Base-by-base conservation (phyloP, 2,329 filamentous ascomycete species). In the Thermoascus crustaceus region DNA sequence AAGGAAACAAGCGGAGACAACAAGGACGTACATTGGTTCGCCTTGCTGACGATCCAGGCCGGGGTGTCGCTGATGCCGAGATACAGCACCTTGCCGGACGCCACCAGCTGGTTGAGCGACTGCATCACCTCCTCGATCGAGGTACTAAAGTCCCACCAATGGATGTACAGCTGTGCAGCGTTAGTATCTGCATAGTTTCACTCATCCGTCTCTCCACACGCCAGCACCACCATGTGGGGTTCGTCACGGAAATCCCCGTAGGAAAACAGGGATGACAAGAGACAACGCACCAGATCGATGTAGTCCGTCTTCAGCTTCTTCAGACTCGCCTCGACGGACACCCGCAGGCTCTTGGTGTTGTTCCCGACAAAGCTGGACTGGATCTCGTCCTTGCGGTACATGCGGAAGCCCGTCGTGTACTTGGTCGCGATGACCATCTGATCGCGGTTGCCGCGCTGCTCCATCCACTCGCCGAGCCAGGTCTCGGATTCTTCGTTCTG, bases 51-150 rank as follows among this genome's bases (percentile, higher is more conserved):
- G 11, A 81, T 58, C 80, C 80, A 85, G 6, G 81, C 80, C 0
- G 81, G 81, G 0, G 76, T 77, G 46, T 85, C 79, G 26, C 71
- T 77, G 54, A 82, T 68, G 2, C 81, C 80, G 0, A 85, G 64
- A 44, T 83, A 82, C 10, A 79, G 61, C 0, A 84, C 77, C 46
- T 82, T 82, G 11, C 79, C 77, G 4, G 66, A 52, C 0, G 54
- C 39, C 1, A 83, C 76, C 7, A 82, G 63, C 13, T 68, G 61
- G 51, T 83, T 80, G 27, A 84, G 66, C 1, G 70, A 70, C 39
- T 81, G 76, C 80, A 85, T 84, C 31, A 84, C 42, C 50, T 85
- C 78, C 1, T 73, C 68, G 32, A 82, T 73, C 0, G 70, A 72
- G 19, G 75, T 78, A 21, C 68, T 75, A 48, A 71, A 79, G 53